phyloP scores from a whole-genome alignment of 208 protist species.

The Leishmania tarentolae region DNA sequence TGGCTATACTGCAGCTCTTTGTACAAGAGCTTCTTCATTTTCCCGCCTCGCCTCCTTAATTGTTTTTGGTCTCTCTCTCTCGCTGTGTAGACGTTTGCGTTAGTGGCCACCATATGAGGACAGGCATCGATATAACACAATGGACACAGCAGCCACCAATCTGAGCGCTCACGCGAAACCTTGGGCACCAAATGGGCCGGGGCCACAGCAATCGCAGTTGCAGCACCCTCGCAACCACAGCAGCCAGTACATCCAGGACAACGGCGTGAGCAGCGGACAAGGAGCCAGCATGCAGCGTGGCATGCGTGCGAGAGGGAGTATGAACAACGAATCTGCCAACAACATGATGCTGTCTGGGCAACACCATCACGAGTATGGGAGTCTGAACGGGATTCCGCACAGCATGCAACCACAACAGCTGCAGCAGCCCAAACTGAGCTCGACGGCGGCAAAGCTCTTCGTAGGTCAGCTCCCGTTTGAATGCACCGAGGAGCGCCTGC shows the following conservation, averaged over 20 bases:
- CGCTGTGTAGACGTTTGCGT: background rate
- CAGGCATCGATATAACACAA: background rate
- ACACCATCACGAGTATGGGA: constrained; percentile 23
- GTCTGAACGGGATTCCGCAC: constrained; percentile 11
- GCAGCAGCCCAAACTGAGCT: constrained; percentile 44
- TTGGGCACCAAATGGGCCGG: constrained; percentile 46
- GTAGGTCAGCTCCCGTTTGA: constrained; percentile 89
- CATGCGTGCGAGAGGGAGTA: constrained; percentile 13
- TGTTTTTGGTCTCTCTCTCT: background rate
- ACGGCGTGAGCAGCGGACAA: constrained; percentile 5
- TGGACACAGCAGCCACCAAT: constrained; percentile 38
- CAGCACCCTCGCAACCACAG: constrained; percentile 30
- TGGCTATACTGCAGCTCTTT: no score
- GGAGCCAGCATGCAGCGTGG: constrained; percentile 3
- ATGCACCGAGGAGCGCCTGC: constrained; percentile 80
- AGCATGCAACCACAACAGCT: constrained; percentile 28
- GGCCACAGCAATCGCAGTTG: constrained; percentile 23
- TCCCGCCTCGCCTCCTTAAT: background rate
- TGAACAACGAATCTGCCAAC: constrained; percentile 31
- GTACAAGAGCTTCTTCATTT: no score
- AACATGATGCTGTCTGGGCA: constrained; percentile 13
- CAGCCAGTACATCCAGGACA: constrained; percentile 17
- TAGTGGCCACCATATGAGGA: background rate
- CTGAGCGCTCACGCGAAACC: constrained; percentile 61
- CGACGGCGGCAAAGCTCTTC: constrained; percentile 75